A percentile compares a stretch with the other conserved stretches of the same genome.
Conservation (phyloP, 2,329 filamentous ascomycete species). For the Arthrinium puccinioides region DNA sequence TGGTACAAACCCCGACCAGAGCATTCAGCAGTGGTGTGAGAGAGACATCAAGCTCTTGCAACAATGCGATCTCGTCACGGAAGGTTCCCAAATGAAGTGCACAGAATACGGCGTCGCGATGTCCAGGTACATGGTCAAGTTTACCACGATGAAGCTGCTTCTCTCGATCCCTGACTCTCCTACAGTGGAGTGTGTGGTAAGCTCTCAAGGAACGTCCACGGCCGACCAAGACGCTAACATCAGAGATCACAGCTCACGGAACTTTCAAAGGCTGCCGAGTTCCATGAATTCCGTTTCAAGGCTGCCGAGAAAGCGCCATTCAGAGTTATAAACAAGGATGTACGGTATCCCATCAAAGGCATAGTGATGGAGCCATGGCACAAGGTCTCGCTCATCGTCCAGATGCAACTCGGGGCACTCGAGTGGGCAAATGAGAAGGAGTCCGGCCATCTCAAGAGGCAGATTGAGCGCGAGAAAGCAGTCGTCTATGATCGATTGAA, state of each 20-base stretch:
- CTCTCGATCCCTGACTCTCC: slow-evolving; percentile 54
- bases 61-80: slow-evolving; percentile 48
- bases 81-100: slow-evolving; percentile 42
- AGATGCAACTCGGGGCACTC: slow-evolving; percentile 62
- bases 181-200: slow-evolving; percentile 61
- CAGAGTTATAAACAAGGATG: slow-evolving; percentile 65
- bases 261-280: slow-evolving; percentile 64
- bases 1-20: slow-evolving; percentile 48
- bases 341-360: slow-evolving; percentile 65
- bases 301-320: slow-evolving; percentile 61
- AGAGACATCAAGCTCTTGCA: slow-evolving; percentile 60
- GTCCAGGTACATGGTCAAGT: slow-evolving; percentile 75
- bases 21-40: slow-evolving; percentile 63
- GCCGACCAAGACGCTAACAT: slow-evolving; percentile 6
- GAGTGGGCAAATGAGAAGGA: slow-evolving; percentile 56
- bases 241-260: slow-evolving; percentile 52
- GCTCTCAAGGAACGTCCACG: slow-evolving; percentile 16
- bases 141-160: slow-evolving; percentile 70
- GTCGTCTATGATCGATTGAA: slow-evolving; percentile 62
- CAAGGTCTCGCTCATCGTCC: slow-evolving; percentile 73
- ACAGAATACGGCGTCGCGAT: slow-evolving; percentile 74
- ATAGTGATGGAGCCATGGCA: slow-evolving; percentile 59
- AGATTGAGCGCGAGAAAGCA: slow-evolving; percentile 53
- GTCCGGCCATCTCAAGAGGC: slow-evolving; percentile 42
- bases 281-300: slow-evolving; percentile 65